Conservation (phyloP, 345 rosid species). For the Bretschneidera sinensis region DNA sequence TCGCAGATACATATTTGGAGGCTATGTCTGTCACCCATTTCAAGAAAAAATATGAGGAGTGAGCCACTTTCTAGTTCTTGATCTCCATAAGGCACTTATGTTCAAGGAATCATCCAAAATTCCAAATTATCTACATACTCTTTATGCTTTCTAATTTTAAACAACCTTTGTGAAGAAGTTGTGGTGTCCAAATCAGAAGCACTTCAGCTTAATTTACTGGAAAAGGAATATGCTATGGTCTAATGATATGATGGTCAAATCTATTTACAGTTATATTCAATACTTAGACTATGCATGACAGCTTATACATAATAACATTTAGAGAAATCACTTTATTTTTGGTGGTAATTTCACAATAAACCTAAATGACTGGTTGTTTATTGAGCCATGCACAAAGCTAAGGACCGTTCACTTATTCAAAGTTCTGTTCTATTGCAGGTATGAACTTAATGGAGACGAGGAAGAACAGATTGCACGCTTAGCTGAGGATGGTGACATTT, state of each 20-base stretch:
- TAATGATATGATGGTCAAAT: background rate
- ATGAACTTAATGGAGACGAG: constrained; percentile 79
- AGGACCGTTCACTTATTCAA: background rate
- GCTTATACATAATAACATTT: background rate
- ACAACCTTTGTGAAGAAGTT: background rate
- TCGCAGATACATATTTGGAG: constrained; percentile 93
- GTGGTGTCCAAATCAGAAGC: background rate
- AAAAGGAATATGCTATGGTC: no score
- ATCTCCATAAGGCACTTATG: background rate
- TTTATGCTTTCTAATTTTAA: constrained; percentile 6
- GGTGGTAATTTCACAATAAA: no score
- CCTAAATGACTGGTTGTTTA: background rate
- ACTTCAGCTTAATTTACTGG: background rate
- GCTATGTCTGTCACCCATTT: constrained; percentile 85
- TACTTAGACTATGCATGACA: background rate
- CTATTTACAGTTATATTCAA: background rate
- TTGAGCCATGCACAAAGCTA: background rate
- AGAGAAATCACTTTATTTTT: no score
- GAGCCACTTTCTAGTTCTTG: constrained; percentile 28
- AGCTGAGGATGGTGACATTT: constrained; percentile 98
- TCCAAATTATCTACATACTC: no score
- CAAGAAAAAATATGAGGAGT: constrained; percentile 98
- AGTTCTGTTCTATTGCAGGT: constrained; percentile 37
- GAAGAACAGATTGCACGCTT: constrained; percentile 80
- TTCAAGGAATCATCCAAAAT: background rate